Conservation (phyloP, 306 rosid species). For the Styphnolobium japonicum region DNA sequence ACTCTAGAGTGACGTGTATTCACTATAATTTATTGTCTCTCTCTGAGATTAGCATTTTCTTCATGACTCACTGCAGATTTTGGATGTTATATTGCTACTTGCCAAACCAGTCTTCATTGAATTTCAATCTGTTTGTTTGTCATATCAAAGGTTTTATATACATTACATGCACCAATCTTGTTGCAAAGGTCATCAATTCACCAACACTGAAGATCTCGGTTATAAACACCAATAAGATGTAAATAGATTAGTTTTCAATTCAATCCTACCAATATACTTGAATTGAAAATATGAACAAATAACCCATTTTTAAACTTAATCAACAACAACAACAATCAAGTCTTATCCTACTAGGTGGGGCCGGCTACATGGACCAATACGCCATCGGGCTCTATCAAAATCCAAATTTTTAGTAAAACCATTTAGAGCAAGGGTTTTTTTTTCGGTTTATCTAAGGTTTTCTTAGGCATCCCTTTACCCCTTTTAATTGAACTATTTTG, state of each 20-base stretch:
- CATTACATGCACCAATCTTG: not conserved
- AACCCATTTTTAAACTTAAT: not conserved
- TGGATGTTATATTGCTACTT: not conserved
- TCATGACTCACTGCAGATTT: not conserved
- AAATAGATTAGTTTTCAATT: not conserved
- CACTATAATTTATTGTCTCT: not conserved
- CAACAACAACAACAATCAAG: not conserved
- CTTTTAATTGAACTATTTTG: not conserved
- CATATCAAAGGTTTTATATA: not conserved
- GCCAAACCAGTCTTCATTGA: not conserved
- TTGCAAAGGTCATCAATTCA: not conserved
- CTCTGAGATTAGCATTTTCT: not conserved
- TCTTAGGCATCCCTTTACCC: not conserved
- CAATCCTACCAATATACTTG: not conserved
- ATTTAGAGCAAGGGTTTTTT: not conserved
- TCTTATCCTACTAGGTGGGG: not conserved
- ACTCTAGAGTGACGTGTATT: not conserved
- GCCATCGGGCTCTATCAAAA: not conserved
- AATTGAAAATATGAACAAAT: not conserved
- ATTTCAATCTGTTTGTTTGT: not conserved
- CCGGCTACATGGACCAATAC: not conserved
- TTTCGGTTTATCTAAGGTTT: not conserved
- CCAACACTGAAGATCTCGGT: not conserved
- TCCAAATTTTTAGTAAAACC: not conserved
- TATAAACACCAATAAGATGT: not conserved